These are phyloP conservation scores for Psilocybe cyanescens DNA, from an alignment of 768 basidiomycete species.

Conservation along the genomic window DNA sequence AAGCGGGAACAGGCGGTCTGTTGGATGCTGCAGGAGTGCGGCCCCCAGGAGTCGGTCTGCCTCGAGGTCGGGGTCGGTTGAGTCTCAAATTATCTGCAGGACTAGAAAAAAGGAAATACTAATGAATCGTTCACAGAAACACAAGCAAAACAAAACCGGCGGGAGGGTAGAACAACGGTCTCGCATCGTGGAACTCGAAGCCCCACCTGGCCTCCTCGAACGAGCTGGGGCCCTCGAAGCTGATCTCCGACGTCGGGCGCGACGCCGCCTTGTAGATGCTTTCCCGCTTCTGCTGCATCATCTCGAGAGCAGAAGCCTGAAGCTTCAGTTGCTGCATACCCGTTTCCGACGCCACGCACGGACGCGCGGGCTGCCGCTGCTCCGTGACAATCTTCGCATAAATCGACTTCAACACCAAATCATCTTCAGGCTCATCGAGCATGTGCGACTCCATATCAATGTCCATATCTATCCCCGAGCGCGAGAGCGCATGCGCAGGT, in stretches of 20 bases:
- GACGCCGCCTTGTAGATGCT: conserved; percentile 33
- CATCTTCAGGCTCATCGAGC: too few relatives aligned
- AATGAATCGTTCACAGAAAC: not conserved
- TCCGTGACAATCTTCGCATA: too few relatives aligned
- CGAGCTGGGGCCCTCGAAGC: conserved; percentile 70
- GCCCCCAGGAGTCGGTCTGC: conserved; percentile 41
- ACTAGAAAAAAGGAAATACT: conserved; percentile 27
- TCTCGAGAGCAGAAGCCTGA: too few relatives aligned
- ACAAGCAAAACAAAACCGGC: conserved; percentile 24
- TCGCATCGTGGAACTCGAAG: conserved; percentile 68
- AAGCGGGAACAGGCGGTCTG: not conserved
- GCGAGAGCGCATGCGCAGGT: too few relatives aligned
- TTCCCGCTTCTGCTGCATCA: conserved; percentile 21
- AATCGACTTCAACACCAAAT: too few relatives aligned
- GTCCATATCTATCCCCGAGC: too few relatives aligned
- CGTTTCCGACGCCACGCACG: too few relatives aligned
- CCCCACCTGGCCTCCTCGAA: conserved; percentile 81
- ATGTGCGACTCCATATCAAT: too few relatives aligned
- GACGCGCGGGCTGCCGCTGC: too few relatives aligned
- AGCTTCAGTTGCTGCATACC: too few relatives aligned
- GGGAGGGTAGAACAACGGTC: conserved; percentile 56
- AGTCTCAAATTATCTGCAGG: conserved; percentile 51
- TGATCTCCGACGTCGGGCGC: conserved; percentile 49
- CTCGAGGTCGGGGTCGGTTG: conserved; percentile 53
- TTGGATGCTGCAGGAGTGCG: conserved; percentile 11